A percentile compares a stretch with the other conserved stretches of the same genome.
Evolutionary conservation across 2,329 filamentous ascomycete species (phyloP).

Genomic region (Penicillium sp.): DNA sequence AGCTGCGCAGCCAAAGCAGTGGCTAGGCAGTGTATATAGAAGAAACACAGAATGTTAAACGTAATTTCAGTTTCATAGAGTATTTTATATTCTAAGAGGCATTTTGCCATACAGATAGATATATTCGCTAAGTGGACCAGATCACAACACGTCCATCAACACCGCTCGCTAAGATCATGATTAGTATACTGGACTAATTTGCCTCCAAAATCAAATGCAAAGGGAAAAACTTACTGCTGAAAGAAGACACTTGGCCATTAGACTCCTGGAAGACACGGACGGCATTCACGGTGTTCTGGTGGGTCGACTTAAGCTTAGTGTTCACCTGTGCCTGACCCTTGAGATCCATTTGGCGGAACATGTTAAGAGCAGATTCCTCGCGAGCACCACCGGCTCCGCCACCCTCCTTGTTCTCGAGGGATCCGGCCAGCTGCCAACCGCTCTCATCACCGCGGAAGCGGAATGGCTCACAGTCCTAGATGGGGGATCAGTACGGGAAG

Average conservation of each 20-base stretch:
- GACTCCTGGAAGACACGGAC: slow-evolving; percentile 74
- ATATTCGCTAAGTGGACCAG: slow-evolving; percentile 62
- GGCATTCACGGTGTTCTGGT: slow-evolving; percentile 94
- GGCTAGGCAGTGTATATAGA: no score
- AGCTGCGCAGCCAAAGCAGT: no score
- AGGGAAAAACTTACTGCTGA: slow-evolving; percentile 72
- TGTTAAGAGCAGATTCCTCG: slow-evolving; percentile 93
- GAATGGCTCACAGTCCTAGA: slow-evolving; percentile 77
- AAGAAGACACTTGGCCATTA: slow-evolving; percentile 70
- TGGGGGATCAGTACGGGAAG: slow-evolving; percentile 5
- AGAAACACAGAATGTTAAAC: no score
- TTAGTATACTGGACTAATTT: slow-evolving; percentile 24
- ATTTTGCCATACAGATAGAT: neutral
- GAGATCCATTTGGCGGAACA: slow-evolving; percentile 98
- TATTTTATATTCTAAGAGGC: neutral
- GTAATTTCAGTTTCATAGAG: no score
- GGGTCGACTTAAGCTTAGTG: slow-evolving; percentile 90
- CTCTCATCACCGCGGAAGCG: slow-evolving; percentile 77
- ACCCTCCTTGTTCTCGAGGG: slow-evolving; percentile 74
- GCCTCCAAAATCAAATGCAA: slow-evolving; percentile 8
- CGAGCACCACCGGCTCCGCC: slow-evolving; percentile 63
- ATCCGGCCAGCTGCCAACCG: slow-evolving; percentile 84
- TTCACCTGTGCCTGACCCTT: slow-evolving; percentile 92
- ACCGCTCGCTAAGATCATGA: slow-evolving; percentile 66
- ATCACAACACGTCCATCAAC: slow-evolving; percentile 83